Percentiles rank a stretch among this genome's conserved stretches.
Conservation (phyloP, 805 yeast species). For the Kluyveromyces siamensis region DNA sequence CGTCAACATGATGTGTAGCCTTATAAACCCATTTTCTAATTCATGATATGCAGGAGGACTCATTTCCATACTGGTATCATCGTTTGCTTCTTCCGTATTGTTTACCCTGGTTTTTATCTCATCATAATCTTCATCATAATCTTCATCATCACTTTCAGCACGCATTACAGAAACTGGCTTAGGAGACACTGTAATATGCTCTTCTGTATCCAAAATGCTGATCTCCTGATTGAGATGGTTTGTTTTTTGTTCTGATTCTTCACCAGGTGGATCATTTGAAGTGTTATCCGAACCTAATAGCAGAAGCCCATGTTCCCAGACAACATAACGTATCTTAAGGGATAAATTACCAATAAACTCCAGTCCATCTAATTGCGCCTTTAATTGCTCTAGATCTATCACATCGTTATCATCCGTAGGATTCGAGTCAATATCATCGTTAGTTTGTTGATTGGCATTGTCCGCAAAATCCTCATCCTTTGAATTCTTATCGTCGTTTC, state of each 20-base stretch:
- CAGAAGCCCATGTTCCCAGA: constrained; percentile 53
- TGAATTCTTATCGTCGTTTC: not conserved
- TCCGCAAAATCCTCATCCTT: not conserved
- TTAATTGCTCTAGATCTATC: constrained; percentile 33
- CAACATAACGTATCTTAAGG: constrained; percentile 52
- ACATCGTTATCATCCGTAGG: constrained; percentile 9
- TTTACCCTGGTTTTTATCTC: constrained; percentile 3
- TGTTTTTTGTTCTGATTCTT: constrained; percentile 11
- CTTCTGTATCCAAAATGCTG: not conserved
- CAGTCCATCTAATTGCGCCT: constrained; percentile 35
- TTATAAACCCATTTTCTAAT: constrained; percentile 13
- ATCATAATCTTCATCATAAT: constrained; percentile 25
- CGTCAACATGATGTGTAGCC: constrained; percentile 29
- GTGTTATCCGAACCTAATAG: constrained; percentile 39
- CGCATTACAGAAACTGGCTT: not conserved
- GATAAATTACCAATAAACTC: constrained; percentile 48
- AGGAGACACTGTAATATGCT: constrained; percentile 1
- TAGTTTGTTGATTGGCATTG: not conserved
- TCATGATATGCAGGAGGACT: constrained; percentile 5
- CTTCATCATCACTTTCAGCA: constrained; percentile 28
- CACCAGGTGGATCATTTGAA: constrained; percentile 11
- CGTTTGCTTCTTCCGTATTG: constrained; percentile 3
- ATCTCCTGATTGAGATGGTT: not conserved
- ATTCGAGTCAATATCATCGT: constrained; percentile 3
- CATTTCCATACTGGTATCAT: not conserved